Conservation (phyloP, 768 basidiomycete genomes). For the Dacryopinax spathularia region DNA sequence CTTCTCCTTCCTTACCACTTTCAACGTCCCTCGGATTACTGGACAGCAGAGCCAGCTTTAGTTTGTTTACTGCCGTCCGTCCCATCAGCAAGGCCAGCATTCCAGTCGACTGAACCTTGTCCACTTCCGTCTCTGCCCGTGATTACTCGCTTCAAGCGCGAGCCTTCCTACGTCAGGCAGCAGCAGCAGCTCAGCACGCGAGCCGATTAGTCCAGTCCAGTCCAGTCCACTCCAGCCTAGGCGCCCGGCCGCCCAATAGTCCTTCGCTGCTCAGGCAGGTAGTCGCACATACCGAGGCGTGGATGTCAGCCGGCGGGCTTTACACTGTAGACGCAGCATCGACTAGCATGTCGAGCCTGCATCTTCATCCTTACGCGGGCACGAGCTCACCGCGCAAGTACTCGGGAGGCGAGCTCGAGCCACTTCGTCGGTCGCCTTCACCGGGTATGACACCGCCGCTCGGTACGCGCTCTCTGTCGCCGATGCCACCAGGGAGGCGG, state of each 20-base stretch:
- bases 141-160: too few relatives aligned
- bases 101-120: neutral
- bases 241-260: neutral
- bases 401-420: neutral
- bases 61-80: too few relatives aligned
- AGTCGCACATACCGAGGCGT: too few relatives aligned
- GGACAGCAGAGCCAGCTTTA: too few relatives aligned
- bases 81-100: too few relatives aligned
- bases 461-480: neutral
- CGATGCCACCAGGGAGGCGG: neutral
- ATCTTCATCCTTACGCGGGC: neutral
- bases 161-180: too few relatives aligned
- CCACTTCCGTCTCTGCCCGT: neutral
- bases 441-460: neutral
- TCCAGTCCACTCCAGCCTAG: neutral
- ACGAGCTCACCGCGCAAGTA: neutral
- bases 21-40: neutral
- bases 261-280: neutral
- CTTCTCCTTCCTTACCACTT: neutral
- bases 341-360: neutral
- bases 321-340: neutral
- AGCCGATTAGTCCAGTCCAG: neutral
- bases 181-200: too few relatives aligned
- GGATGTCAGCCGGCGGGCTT: neutral
- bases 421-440: neutral